Percentiles rank a stretch among this genome's conserved stretches.
Evolutionary conservation across 345 rosid genomes (phyloP).

Genomic region (Sonneratia alba): DNA sequence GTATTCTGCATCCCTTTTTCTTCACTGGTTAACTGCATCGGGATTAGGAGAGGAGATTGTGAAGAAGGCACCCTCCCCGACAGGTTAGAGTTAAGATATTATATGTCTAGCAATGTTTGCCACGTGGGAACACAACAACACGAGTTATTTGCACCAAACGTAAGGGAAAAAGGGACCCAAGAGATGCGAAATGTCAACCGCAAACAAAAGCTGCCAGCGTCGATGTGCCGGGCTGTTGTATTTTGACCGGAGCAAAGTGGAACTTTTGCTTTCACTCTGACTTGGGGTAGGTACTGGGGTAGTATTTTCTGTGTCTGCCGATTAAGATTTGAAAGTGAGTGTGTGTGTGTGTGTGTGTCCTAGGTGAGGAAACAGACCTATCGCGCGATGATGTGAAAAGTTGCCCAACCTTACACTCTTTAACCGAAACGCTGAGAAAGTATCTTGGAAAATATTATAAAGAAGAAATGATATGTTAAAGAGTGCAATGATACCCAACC

Average conservation of each 20-base stretch:
- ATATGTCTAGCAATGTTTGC: no score
- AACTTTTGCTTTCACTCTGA: neutral
- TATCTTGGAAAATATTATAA: no score
- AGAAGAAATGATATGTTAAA: no score
- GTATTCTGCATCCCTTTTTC: neutral
- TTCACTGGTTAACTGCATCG: neutral
- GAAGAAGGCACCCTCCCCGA: neutral
- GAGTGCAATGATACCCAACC: no score
- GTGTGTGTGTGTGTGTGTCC: neutral
- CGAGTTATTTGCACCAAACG: neutral
- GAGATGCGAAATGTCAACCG: no score
- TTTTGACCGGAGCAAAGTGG: neutral
- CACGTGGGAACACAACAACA: no score
- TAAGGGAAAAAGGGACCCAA: neutral
- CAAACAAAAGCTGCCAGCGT: no score
- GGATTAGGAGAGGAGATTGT: neutral
- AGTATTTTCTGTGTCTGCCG: constrained; percentile 1
- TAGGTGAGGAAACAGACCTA: neutral
- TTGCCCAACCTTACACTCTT: neutral
- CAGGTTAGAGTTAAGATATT: neutral
- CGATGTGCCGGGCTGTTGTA: constrained; percentile 7
- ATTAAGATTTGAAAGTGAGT: constrained; percentile 2
- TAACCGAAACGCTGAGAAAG: no score
- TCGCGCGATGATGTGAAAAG: neutral
- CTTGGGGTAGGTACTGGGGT: neutral